Percentiles rank a stretch among this genome's conserved stretches.
phyloP scores from a whole-genome alignment of 2,329 filamentous ascomycete species.

The Arthrocladium fulminans region DNA sequence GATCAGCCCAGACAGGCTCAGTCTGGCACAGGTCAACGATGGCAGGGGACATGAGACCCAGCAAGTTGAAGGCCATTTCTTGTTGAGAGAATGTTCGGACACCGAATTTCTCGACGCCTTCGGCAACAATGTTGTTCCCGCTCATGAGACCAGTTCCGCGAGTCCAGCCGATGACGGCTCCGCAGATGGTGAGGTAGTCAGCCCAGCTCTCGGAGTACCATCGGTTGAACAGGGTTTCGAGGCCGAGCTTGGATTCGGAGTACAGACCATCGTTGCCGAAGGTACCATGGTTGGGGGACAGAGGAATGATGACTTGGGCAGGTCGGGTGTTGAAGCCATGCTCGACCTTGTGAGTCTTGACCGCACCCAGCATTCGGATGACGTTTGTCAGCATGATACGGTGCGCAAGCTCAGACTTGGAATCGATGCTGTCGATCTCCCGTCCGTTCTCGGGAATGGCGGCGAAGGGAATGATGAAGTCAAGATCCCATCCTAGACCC shows the following conservation, averaged over 20 bases:
- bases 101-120: slow-evolving; percentile 91
- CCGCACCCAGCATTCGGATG: slow-evolving; percentile 75
- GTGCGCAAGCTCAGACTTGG: slow-evolving; percentile 93
- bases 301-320: slow-evolving; percentile 87
- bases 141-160: slow-evolving; percentile 97
- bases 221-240: slow-evolving; percentile 96
- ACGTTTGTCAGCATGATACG: slow-evolving; percentile 99
- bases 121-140: slow-evolving; percentile 93
- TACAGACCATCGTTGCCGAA: slow-evolving; percentile 98
- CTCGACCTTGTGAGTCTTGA: slow-evolving; percentile 83
- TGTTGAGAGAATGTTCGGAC: slow-evolving; percentile 98
- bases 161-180: slow-evolving; percentile 98
- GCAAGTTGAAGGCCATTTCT: slow-evolving; percentile 98
- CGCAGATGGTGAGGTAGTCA: slow-evolving; percentile 95
- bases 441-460: slow-evolving; percentile 96
- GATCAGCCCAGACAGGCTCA: slow-evolving; percentile 91
- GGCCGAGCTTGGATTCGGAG: slow-evolving; percentile 91
- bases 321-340: slow-evolving; percentile 89
- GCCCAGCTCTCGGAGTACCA: slow-evolving; percentile 98
- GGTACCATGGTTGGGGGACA: slow-evolving; percentile 96
- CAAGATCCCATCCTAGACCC: slow-evolving; percentile 95
- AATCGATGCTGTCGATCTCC: slow-evolving; percentile 93
- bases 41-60: slow-evolving; percentile 87
- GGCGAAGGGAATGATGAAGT: slow-evolving; percentile 91
- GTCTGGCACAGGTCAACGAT: slow-evolving; percentile 93